Base-by-base conservation (phyloP, 257 asterid species). In the Salvia rosmarinus region DNA sequence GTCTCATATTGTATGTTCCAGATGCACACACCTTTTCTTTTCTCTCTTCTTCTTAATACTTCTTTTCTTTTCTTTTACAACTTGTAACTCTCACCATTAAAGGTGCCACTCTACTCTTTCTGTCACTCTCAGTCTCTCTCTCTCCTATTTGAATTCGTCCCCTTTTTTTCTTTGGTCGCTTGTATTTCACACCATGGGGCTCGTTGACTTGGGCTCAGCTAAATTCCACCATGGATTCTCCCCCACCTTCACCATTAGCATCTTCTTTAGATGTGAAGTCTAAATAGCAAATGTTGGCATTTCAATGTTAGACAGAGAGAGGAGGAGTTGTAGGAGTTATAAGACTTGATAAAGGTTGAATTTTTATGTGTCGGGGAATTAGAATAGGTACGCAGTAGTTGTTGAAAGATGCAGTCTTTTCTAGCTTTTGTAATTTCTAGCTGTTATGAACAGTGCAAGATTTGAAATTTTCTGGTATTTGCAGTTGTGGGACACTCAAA, bases 211-310 rank as follows among this genome's bases (percentile, higher is more conserved):
- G 71, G 63, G 50, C 55, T 44, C 62, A 56, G 57, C 80, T 72
- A 77, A 78, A 64, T 75, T 64, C 79, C 82, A 64, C 63, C 64
- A 67, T 62, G 77, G 81, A 11, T 68, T 78, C 78, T 66, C 73
- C 63, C 68, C 82, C 75, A 78, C 83, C 68, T 56, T 75, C 72
- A 72, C 73, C 76, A 59, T 66, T 49, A 14, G 4, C 62, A 43
- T 64, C 37, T 50, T 68, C 63, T 50, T 51, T 68, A 56, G 52
- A 52, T 66, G 64, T 50, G 65, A 74, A 63, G 67, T 65, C 68
- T 30, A 35, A 68, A 67, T 44, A 19, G 14, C 58, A 19, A 28
- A 14, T 32, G 40, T 51, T 64, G 56, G 68, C 71, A 63, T 25
- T 42, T 62, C 54, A 20, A 42, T 42, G 70, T 39, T 39, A 50